Evolutionary conservation across 768 basidiomycete genomes (phyloP), one percentile per base, ranked within the genome.

Genomic region (Cubamyces lactineus): DNA sequence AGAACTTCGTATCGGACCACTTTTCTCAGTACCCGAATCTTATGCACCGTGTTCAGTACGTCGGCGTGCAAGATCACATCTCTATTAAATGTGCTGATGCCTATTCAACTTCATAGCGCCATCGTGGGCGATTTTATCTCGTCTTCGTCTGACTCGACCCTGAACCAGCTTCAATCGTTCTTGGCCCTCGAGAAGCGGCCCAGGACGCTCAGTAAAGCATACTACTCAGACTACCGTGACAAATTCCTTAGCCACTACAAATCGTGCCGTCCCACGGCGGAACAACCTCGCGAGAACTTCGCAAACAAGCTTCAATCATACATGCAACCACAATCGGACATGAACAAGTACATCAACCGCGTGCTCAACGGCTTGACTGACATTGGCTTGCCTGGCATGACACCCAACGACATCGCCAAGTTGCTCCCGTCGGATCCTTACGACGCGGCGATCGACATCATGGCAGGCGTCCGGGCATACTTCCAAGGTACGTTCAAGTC

Each of bases 391-490:
- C 12, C 61, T 0, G 77, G 74, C 2, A 67, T 79, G 26, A 72
- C 76, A 40, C 70, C 78, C 0, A 72, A 72, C 3, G 83, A 86
- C 55, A 64, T 89, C 0, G 65, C 79, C 0, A 84, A 78, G 65
- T 66, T 89, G 0, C 75, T 86, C 3, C 79, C 82, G 0, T 59
- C 76, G 0, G 86, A 88, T 61, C 73, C 73, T 2, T 80, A 79
- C 77, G 86, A 85, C 40, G 78, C 81, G 0, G 86, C 86, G 0
- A 65, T 91, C 17, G 66, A 72, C 3, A 87, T 91, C 66, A 90
- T 91, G 87, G 86, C 87, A 0, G 81, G 85, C 57, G 86, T 89
- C 1, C 78, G 87, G 5, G 88, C 86, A 0, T 90, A 91, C 65
- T 91, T 90, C 71, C 86, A 90, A 79, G 89, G 90, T 88, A 67